These are phyloP conservation scores for Podila epigama DNA, from an alignment of 192 early-diverging fungal species.

Conservation along the genomic window DNA sequence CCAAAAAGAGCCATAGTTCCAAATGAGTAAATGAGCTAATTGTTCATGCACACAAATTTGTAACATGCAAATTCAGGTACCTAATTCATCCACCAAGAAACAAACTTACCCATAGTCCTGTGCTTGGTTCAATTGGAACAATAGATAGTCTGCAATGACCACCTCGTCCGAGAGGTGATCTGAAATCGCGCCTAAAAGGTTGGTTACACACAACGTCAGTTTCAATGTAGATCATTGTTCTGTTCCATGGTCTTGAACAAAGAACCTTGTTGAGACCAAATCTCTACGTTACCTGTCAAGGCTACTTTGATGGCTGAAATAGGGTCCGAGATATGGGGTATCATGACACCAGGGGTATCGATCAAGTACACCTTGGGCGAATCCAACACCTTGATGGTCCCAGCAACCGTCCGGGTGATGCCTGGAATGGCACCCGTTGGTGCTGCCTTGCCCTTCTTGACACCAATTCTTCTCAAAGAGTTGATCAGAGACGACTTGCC, in stretches of 20 bases:
- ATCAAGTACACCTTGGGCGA: slow-evolving; percentile 91
- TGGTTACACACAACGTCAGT: background rate
- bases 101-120: slow-evolving; percentile 53
- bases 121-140: slow-evolving; percentile 82
- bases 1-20: no score
- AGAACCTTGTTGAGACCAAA: background rate
- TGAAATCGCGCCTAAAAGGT: slow-evolving; percentile 69
- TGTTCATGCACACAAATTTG: background rate
- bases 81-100: background rate
- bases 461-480: slow-evolving; percentile 78
- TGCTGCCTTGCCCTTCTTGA: slow-evolving; percentile 82
- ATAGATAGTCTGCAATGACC: slow-evolving; percentile 90
- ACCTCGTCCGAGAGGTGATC: slow-evolving; percentile 83
- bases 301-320: slow-evolving; percentile 88
- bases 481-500: slow-evolving; percentile 96
- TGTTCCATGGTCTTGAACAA: background rate
- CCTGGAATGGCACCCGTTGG: slow-evolving; percentile 87
- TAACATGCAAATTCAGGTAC: background rate
- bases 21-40: background rate
- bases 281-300: slow-evolving; percentile 84
- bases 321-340: slow-evolving; percentile 86
- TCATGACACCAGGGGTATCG: slow-evolving; percentile 94
- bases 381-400: slow-evolving; percentile 80
- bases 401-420: slow-evolving; percentile 79
- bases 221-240: no score